Percentiles rank a stretch among this genome's conserved stretches.
phyloP scores from a whole-genome alignment of 768 basidiomycete genomes.

The Mycena pura region DNA sequence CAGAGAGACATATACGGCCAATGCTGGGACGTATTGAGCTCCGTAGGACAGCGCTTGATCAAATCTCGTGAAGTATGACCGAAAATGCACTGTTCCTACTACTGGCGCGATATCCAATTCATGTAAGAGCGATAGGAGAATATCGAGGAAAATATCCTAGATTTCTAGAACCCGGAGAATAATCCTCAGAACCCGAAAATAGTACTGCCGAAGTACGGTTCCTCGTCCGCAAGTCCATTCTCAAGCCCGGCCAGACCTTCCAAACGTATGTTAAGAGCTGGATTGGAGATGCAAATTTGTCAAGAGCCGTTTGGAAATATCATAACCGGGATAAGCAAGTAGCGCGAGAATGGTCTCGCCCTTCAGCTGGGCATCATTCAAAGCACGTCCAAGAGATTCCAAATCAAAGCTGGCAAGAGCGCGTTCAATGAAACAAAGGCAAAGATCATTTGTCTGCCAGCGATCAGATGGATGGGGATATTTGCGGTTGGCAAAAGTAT shows the following conservation, averaged over 20 bases:
- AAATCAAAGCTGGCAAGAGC: conserved; percentile 83
- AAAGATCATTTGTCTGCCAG: conserved; percentile 88
- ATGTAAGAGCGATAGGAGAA: conserved; percentile 78
- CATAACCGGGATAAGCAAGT: conserved; percentile 85
- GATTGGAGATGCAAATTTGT: conserved; percentile 75
- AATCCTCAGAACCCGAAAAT: conserved; percentile 85
- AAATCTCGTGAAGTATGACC: conserved; percentile 74
- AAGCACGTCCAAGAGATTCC: conserved; percentile 66
- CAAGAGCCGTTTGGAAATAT: conserved; percentile 80
- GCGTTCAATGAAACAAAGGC: conserved; percentile 85
- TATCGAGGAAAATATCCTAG: conserved; percentile 89
- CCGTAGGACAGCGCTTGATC: conserved; percentile 78
- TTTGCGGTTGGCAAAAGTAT: conserved; percentile 82
- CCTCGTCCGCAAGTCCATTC: conserved; percentile 68
- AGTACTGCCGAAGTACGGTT: conserved; percentile 74
- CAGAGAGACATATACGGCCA: conserved; percentile 82
- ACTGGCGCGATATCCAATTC: conserved; percentile 65
- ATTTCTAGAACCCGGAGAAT: conserved; percentile 82
- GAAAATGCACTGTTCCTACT: conserved; percentile 61
- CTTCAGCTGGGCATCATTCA: conserved; percentile 59
- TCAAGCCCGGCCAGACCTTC: conserved; percentile 83
- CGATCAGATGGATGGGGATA: conserved; percentile 77
- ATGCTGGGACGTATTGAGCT: conserved; percentile 75
- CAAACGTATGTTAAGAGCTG: conserved; percentile 77
- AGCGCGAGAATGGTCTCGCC: conserved; percentile 61